Percentiles rank a stretch among this genome's conserved stretches.
phyloP scores from a whole-genome alignment of 2,329 filamentous ascomycete genomes.

The Pestalotiopsis fici region DNA sequence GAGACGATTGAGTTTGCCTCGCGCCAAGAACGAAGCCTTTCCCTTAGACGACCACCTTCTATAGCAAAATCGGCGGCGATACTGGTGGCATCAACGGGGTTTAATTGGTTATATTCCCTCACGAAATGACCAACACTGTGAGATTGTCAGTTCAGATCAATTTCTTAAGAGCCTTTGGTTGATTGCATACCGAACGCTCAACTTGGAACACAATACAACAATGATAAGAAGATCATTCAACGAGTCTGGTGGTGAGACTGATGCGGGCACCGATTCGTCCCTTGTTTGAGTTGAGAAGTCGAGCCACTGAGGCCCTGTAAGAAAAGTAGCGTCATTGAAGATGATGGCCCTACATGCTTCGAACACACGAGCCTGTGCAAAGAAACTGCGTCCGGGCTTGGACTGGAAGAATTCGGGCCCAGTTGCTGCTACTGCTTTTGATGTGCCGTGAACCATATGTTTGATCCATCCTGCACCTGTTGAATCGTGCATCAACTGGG shows the following conservation, averaged over 20 bases:
- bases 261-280: too few species aligned
- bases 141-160: background rate
- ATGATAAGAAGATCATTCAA: constrained; percentile 1
- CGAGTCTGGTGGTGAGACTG: background rate
- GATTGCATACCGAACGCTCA: constrained; percentile 8
- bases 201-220: constrained; percentile 6
- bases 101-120: background rate
- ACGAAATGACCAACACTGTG: background rate
- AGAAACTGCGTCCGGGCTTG: constrained; percentile 2
- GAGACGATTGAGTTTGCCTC: background rate
- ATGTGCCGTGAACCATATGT: constrained; percentile 13
- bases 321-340: constrained; percentile 7
- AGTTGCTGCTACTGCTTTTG: constrained; percentile 7
- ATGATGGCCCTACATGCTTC: constrained; percentile 9
- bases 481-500: constrained; percentile 8
- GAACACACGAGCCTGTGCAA: constrained; percentile 9
- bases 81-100: background rate
- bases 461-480: constrained; percentile 10
- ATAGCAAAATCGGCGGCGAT: background rate
- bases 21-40: background rate
- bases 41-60: constrained; percentile 1
- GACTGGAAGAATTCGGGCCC: background rate
- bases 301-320: constrained; percentile 5
- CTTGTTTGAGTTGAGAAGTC: background rate
- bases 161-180: background rate